Percentiles rank a stretch among this genome's conserved stretches.
These are phyloP conservation scores for Forsythia viridissima DNA, from an alignment of 257 asterid genomes.

Conservation along the genomic window DNA sequence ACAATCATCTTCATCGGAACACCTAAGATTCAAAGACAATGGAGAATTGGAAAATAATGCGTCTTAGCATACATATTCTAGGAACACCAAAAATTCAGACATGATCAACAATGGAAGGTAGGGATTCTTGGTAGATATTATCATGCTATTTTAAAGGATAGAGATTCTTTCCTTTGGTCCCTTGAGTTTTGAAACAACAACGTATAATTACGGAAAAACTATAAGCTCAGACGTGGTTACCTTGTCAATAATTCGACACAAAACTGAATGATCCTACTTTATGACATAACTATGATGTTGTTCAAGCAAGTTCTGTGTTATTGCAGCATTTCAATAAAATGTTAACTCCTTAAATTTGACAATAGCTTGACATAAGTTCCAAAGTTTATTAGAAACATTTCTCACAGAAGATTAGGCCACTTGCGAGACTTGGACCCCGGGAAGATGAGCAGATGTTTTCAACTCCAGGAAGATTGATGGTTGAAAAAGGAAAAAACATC, in stretches of 20 bases:
- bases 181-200: neutral
- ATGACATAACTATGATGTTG: neutral
- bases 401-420: too few species aligned
- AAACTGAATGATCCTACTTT: neutral
- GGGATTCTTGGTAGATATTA: neutral
- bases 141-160: neutral
- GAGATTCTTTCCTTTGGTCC: neutral
- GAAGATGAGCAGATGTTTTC: too few species aligned
- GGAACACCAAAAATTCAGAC: neutral
- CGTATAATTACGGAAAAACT: too few species aligned
- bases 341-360: too few species aligned
- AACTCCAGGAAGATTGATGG: too few species aligned
- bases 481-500: too few species aligned
- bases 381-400: neutral
- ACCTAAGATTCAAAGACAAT: slow-evolving; percentile 10
- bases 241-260: neutral
- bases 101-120: neutral
- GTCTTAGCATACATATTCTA: neutral
- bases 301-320: neutral
- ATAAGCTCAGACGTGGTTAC: neutral
- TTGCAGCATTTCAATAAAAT: too few species aligned
- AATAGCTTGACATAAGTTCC: neutral
- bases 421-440: too few species aligned
- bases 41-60: neutral
- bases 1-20: slow-evolving; percentile 25